Percentiles rank a stretch among this genome's conserved stretches.
These are phyloP conservation scores for Daphne laureola DNA, from an alignment of 441 rosid genomes.

Conservation along the genomic window DNA sequence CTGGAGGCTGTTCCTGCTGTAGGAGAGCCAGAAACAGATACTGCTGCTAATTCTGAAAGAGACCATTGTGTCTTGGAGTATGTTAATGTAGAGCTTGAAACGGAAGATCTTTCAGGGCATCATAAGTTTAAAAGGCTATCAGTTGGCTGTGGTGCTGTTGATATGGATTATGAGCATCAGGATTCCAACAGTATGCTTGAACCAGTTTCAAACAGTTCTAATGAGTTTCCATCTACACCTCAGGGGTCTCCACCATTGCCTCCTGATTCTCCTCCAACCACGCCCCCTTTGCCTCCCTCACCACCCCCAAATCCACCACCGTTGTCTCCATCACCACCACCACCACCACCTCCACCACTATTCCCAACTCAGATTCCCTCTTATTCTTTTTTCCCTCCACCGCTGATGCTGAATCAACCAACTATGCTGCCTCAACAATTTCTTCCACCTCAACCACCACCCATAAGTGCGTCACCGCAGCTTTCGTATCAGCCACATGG, in stretches of 20 bases:
- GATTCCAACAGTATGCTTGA: constrained; percentile 26
- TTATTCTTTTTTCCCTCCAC: constrained; percentile 34
- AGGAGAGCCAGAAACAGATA: constrained; percentile 31
- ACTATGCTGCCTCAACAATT: constrained; percentile 31
- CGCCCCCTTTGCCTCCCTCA: constrained; percentile 81
- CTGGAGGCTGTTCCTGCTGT: constrained; percentile 28
- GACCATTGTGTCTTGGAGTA: constrained; percentile 63
- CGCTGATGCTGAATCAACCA: constrained; percentile 40
- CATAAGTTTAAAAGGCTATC: constrained; percentile 40
- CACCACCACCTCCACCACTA: constrained; percentile 45
- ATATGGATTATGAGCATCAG: constrained; percentile 20
- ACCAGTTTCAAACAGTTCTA: constrained; percentile 28
- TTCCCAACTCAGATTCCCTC: constrained; percentile 20
- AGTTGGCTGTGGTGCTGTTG: constrained; percentile 18
- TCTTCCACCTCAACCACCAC: constrained; percentile 24
- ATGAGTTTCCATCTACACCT: constrained; percentile 34
- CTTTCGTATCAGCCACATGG: constrained; percentile 49
- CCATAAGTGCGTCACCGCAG: constrained; percentile 45
- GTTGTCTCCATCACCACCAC: constrained; percentile 32
- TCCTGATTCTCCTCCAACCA: constrained; percentile 73
- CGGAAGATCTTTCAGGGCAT: constrained; percentile 78
- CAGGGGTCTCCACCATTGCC: constrained; percentile 84
- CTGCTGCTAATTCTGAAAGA: constrained; percentile 40
- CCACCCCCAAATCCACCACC: constrained; percentile 56
- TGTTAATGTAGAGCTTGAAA: constrained; percentile 80